phyloP scores from a whole-genome alignment of 228 moss, liverwort and hornwort species.

The Sphagnum fallax region DNA sequence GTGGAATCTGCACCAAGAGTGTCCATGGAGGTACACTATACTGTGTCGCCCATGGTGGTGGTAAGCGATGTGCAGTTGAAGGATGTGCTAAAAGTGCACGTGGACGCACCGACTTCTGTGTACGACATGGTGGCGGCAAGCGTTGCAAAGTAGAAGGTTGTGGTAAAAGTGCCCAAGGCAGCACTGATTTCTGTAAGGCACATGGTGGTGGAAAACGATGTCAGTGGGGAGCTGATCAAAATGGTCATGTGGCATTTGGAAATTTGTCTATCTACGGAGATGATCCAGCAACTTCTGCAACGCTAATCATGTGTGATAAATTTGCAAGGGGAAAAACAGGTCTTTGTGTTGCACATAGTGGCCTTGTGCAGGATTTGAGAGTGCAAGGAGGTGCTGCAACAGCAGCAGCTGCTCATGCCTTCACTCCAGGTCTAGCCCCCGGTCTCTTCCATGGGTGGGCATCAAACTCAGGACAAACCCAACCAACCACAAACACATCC shows the following conservation, averaged over 20 bases:
- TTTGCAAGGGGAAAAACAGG: conserved; percentile 98
- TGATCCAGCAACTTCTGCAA: no score
- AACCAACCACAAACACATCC: conserved; percentile 17
- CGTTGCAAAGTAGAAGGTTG: conserved; percentile 74
- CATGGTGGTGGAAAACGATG: conserved; percentile 97
- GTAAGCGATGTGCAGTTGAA: conserved; percentile 88
- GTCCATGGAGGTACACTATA: conserved; percentile 94
- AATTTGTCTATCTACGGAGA: no score
- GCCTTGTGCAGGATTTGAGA: conserved; percentile 73
- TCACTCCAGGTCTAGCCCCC: conserved; percentile 75
- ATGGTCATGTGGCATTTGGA: no score
- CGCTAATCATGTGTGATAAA: conserved; percentile 59
- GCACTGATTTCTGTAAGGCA: conserved; percentile 97
- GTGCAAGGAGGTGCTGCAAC: conserved; percentile 57
- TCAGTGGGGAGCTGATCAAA: conserved; percentile 64
- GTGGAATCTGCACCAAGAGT: conserved; percentile 95
- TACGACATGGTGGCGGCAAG: conserved; percentile 96
- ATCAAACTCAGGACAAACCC: conserved; percentile 56
- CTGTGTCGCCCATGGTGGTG: conserved; percentile 97
- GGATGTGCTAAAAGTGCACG: conserved; percentile 91
- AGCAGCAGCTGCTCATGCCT: conserved; percentile 43
- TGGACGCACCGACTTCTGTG: conserved; percentile 91
- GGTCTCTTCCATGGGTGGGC: conserved; percentile 88
- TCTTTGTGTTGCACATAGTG: conserved; percentile 91
- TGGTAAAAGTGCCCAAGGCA: conserved; percentile 97